Conservation (phyloP, 805 yeast genomes). For the Candida cerambycidarum region DNA sequence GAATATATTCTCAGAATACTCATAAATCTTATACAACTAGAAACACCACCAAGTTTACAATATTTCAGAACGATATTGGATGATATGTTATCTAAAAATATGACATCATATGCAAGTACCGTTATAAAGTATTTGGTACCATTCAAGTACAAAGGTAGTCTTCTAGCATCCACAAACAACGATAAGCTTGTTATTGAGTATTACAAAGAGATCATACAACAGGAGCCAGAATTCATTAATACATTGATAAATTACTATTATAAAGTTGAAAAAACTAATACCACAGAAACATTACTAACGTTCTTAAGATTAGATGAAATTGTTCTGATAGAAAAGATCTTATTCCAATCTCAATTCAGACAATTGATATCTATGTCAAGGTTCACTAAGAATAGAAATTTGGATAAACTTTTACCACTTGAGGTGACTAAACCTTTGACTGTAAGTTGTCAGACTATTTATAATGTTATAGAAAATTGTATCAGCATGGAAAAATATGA, state of each 20-base stretch:
- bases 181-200: conserved; percentile 18
- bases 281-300: conserved; percentile 26
- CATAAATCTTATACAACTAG: not conserved
- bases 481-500: conserved; percentile 24
- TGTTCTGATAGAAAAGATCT: conserved; percentile 20
- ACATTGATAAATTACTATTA: conserved; percentile 28
- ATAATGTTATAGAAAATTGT: conserved; percentile 29
- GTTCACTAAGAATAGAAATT: conserved; percentile 12
- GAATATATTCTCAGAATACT: not conserved
- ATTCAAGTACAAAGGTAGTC: conserved; percentile 3
- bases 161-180: not conserved
- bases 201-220: conserved; percentile 25
- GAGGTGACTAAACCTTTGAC: conserved; percentile 17
- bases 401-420: conserved; percentile 8
- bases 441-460: conserved; percentile 21
- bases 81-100: not conserved
- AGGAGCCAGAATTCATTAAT: conserved; percentile 29
- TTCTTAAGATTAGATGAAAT: conserved; percentile 27
- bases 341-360: conserved; percentile 19
- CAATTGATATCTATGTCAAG: conserved; percentile 28
- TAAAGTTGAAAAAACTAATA: conserved; percentile 17
- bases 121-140: conserved; percentile 9
- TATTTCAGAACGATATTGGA: conserved; percentile 6
- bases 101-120: conserved; percentile 7
- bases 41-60: conserved; percentile 12